Conservation (phyloP, 768 basidiomycete species). For the Pulveroboletus sp. region DNA sequence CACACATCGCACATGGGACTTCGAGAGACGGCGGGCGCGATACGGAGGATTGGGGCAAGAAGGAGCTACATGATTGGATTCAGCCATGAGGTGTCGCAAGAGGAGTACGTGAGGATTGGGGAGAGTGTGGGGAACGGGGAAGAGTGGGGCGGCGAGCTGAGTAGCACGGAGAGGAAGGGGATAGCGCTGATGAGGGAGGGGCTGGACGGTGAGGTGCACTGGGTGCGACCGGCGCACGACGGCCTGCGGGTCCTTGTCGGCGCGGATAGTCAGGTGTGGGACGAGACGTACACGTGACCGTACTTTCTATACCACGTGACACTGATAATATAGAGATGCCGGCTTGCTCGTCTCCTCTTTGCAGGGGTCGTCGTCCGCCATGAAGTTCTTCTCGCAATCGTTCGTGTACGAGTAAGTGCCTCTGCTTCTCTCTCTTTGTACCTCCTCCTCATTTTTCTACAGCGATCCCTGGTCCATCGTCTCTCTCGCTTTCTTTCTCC, state of each 20-base stretch:
- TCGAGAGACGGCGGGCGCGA: constrained; percentile 51
- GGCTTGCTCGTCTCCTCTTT: neutral
- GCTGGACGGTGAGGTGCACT: constrained; percentile 39
- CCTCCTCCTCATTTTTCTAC: neutral
- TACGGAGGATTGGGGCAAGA: constrained; percentile 51
- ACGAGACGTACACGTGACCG: constrained; percentile 44
- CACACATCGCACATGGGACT: constrained; percentile 83
- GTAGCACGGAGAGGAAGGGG: constrained; percentile 36
- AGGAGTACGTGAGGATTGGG: constrained; percentile 66
- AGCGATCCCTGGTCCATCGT: constrained; percentile 95
- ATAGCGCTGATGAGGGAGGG: constrained; percentile 47
- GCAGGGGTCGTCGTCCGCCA: constrained; percentile 41
- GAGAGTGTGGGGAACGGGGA: constrained; percentile 40
- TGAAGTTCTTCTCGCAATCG: constrained; percentile 54
- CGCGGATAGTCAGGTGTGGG: constrained; percentile 38
- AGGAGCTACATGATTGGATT: constrained; percentile 74
- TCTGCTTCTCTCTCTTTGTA: accelerated
- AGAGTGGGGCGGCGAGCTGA: constrained; percentile 24
- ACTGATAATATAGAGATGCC: neutral
- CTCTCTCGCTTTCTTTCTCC: constrained; percentile 87
- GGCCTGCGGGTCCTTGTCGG: constrained; percentile 57
- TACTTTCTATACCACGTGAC: constrained; percentile 10
- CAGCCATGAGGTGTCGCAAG: constrained; percentile 72
- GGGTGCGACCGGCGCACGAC: constrained; percentile 73
- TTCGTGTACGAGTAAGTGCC: constrained; percentile 51